A percentile compares a stretch with the other conserved stretches of the same genome.
phyloP scores from a whole-genome alignment of 2,329 filamentous ascomycete genomes.

The Beauveria asiatica region DNA sequence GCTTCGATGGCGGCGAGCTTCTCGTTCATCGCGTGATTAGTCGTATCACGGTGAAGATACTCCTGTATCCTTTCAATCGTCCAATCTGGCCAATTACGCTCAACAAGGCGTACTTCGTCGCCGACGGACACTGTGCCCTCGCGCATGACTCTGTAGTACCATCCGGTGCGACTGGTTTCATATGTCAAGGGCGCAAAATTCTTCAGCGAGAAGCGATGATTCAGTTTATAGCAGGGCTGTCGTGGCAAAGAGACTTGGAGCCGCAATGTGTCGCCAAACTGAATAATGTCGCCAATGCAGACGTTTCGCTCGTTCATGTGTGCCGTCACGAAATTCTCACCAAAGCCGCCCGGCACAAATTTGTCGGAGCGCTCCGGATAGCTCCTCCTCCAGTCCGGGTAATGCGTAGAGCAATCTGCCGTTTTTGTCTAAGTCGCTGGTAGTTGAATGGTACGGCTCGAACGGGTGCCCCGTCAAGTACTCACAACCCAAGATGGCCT shows the following conservation, averaged over 20 bases:
- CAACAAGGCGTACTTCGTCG: slow-evolving; percentile 47
- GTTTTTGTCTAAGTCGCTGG: not conserved
- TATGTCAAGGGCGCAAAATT: slow-evolving; percentile 53
- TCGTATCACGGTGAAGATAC: slow-evolving; percentile 47
- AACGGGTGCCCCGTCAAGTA: slow-evolving; percentile 6
- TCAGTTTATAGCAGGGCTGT: slow-evolving; percentile 60
- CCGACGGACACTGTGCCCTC: slow-evolving; percentile 47
- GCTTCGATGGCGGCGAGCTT: slow-evolving; percentile 42
- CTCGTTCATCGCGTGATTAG: slow-evolving; percentile 42
- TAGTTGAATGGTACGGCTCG: not conserved
- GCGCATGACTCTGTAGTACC: slow-evolving; percentile 55
- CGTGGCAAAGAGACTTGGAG: slow-evolving; percentile 54
- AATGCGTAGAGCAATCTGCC: slow-evolving; percentile 52
- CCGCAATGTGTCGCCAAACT: slow-evolving; percentile 40
- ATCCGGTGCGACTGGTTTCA: slow-evolving; percentile 50
- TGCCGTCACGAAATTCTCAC: slow-evolving; percentile 53
- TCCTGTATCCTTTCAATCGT: slow-evolving; percentile 55
- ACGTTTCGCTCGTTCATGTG: slow-evolving; percentile 55
- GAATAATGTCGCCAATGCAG: slow-evolving; percentile 55
- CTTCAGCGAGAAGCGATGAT: slow-evolving; percentile 56
- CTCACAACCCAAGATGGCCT: slow-evolving; percentile 52
- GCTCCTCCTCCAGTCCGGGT: slow-evolving; percentile 43
- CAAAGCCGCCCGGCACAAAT: slow-evolving; percentile 52
- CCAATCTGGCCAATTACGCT: slow-evolving; percentile 50
- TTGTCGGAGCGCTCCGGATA: slow-evolving; percentile 40